These are phyloP conservation scores for Calonectria ilicicola DNA, from an alignment of 2,329 filamentous ascomycete genomes.

Conservation along the genomic window DNA sequence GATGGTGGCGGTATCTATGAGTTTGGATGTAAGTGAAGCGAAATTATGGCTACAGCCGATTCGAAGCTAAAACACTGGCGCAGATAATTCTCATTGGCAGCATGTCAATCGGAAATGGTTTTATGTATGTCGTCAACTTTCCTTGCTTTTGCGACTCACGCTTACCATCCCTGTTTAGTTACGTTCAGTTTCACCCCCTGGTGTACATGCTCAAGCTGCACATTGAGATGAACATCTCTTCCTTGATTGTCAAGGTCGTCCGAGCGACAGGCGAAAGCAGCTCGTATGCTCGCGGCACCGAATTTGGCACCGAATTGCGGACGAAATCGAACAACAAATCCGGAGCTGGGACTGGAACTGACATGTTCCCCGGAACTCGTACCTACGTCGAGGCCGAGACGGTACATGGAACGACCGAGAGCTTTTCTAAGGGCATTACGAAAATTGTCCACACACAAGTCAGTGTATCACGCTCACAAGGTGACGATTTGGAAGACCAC, in stretches of 20 bases:
- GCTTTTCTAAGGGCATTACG: constrained; percentile 32
- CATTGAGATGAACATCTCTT: constrained; percentile 41
- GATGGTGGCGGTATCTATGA: constrained; percentile 56
- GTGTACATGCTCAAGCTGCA: constrained; percentile 42
- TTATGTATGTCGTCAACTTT: neutral
- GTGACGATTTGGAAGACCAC: constrained; percentile 20
- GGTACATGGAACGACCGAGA: neutral
- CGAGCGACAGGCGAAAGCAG: constrained; percentile 38
- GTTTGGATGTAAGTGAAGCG: constrained; percentile 63
- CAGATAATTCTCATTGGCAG: constrained; percentile 37
- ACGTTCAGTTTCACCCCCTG: constrained; percentile 40
- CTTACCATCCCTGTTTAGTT: constrained; percentile 21
- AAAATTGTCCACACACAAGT: constrained; percentile 39
- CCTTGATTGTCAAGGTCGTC: constrained; percentile 37
- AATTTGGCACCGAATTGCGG: constrained; percentile 33
- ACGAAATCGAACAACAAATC: constrained; percentile 23
- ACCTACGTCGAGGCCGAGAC: constrained; percentile 19
- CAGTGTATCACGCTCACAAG: constrained; percentile 26
- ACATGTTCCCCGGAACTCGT: constrained; percentile 13
- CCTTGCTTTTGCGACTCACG: neutral
- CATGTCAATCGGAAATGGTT: constrained; percentile 22
- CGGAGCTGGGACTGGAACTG: neutral
- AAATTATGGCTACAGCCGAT: neutral
- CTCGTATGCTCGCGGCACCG: constrained; percentile 31
- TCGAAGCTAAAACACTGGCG: neutral